A percentile compares a stretch with the other conserved stretches of the same genome.
phyloP scores from a whole-genome alignment of 192 early-diverging fungal species.

The Mortierella antarctica region DNA sequence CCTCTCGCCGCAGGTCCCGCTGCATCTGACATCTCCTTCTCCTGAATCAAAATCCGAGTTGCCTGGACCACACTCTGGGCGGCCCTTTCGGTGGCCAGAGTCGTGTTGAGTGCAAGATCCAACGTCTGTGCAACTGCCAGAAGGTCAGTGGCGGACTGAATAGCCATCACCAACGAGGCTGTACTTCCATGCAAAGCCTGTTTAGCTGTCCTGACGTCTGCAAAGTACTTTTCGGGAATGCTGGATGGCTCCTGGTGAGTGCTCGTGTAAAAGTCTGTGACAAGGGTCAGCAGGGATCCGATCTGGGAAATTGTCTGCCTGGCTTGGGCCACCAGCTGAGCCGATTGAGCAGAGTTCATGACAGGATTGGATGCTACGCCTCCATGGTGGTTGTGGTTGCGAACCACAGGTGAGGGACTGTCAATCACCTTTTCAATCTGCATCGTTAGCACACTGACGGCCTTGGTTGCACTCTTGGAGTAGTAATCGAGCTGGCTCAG shows the following conservation, averaged over 20 bases:
- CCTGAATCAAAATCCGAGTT: slow-evolving; percentile 66
- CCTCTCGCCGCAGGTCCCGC: slow-evolving; percentile 25
- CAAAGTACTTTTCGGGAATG: slow-evolving; percentile 44
- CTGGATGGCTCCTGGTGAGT: slow-evolving; percentile 9
- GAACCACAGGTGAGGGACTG: slow-evolving; percentile 14
- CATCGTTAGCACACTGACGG: slow-evolving; percentile 42
- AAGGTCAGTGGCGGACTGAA: slow-evolving; percentile 66
- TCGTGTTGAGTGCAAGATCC: slow-evolving; percentile 58
- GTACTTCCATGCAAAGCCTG: slow-evolving; percentile 72
- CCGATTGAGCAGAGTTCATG: slow-evolving; percentile 52
- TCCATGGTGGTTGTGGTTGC: slow-evolving; percentile 11
- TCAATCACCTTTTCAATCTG: slow-evolving; percentile 52
- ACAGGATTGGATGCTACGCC: slow-evolving; percentile 24
- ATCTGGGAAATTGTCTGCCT: slow-evolving; percentile 55
- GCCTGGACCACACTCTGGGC: slow-evolving; percentile 67
- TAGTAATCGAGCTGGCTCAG: slow-evolving; percentile 52
- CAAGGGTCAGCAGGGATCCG: slow-evolving; percentile 52
- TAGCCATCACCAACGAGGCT: slow-evolving; percentile 68
- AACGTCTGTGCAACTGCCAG: slow-evolving; percentile 67
- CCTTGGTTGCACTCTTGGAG: slow-evolving; percentile 50
- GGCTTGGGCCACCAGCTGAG: slow-evolving; percentile 55
- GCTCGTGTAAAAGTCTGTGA: slow-evolving; percentile 50
- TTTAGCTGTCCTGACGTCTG: slow-evolving; percentile 72
- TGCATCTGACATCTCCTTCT: slow-evolving; percentile 57
- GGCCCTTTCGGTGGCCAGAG: slow-evolving; percentile 65